These are phyloP conservation scores for Recurvomyces mirabilis DNA, from an alignment of 495 filamentous ascomycete species.

Conservation along the genomic window DNA sequence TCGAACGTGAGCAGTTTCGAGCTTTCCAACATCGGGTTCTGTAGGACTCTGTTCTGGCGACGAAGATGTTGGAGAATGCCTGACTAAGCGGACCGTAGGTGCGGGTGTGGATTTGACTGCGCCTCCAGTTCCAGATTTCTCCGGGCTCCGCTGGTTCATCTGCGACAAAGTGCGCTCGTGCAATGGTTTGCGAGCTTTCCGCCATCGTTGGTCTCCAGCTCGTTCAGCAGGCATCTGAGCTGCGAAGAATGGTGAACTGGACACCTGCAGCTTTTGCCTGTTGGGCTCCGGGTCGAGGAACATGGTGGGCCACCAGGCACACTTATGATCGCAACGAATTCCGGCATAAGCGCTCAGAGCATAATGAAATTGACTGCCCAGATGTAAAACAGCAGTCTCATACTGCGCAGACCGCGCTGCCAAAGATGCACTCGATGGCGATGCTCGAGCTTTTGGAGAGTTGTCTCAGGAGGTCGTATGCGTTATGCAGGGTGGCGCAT, in stretches of 20 bases:
- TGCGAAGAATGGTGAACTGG: slow-evolving; percentile 13
- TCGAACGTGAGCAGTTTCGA: no score
- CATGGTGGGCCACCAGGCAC: slow-evolving; percentile 16
- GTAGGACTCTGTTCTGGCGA: no score
- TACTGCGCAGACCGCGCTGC: background rate
- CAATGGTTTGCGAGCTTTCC: slow-evolving; percentile 35
- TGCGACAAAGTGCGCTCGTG: slow-evolving; percentile 46
- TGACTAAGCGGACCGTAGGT: slow-evolving; percentile 39
- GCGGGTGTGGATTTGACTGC: no score
- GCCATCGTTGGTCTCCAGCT: slow-evolving; percentile 5
- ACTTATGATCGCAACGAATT: no score
- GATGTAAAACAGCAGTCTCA: slow-evolving; percentile 4
- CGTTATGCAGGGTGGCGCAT: slow-evolving; percentile 16
- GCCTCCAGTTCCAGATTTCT: slow-evolving; percentile 9
- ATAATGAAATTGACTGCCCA: slow-evolving; percentile 14
- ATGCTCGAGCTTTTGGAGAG: slow-evolving; percentile 8
- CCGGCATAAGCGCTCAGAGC: slow-evolving; percentile 1
- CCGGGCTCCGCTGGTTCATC: slow-evolving; percentile 32
- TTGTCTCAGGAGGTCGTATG: slow-evolving; percentile 20
- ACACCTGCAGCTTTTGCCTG: slow-evolving; percentile 10
- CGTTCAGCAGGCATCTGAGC: slow-evolving; percentile 5
- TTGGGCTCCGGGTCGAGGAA: slow-evolving; percentile 22
- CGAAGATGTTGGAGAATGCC: slow-evolving; percentile 12
- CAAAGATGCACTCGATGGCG: background rate
- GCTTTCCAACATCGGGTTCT: no score